These are phyloP conservation scores for Immersiporthe knoxdaviesiana DNA, from an alignment of 2,329 filamentous ascomycete species.

Conservation along the genomic window DNA sequence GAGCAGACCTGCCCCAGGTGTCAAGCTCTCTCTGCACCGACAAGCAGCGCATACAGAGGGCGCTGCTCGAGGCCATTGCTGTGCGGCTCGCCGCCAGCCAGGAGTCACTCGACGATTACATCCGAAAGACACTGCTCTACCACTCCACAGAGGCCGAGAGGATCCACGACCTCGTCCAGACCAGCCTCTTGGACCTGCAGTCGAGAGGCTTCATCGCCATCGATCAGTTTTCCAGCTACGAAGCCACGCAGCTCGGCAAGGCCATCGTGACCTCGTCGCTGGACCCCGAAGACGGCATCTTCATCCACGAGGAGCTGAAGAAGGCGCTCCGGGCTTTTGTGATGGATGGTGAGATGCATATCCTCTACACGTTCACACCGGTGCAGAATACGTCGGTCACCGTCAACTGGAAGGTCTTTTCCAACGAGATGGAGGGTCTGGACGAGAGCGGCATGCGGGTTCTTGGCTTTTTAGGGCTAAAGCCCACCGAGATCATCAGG, in stretches of 20 bases:
- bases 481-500: slow-evolving; percentile 66
- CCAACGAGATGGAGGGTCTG: slow-evolving; percentile 69
- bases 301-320: slow-evolving; percentile 70
- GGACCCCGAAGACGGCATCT: slow-evolving; percentile 74
- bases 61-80: slow-evolving; percentile 71
- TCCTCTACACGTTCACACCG: slow-evolving; percentile 77
- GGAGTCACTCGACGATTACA: slow-evolving; percentile 69
- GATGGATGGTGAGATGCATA: slow-evolving; percentile 80
- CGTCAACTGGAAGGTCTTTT: slow-evolving; percentile 74
- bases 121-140: slow-evolving; percentile 68
- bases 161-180: slow-evolving; percentile 58
- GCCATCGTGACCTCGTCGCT: slow-evolving; percentile 75
- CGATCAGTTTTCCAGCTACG: slow-evolving; percentile 55
- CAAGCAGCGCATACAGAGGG: slow-evolving; percentile 69
- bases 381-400: slow-evolving; percentile 60
- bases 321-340: slow-evolving; percentile 73
- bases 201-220: slow-evolving; percentile 57
- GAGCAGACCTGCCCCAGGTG: slow-evolving; percentile 71
- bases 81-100: slow-evolving; percentile 68
- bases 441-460: slow-evolving; percentile 74
- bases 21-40: slow-evolving; percentile 70
- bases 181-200: slow-evolving; percentile 61
- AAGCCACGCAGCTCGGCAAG: slow-evolving; percentile 67
- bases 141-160: slow-evolving; percentile 55
- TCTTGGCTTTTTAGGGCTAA: slow-evolving; percentile 68